These are phyloP conservation scores for Lomentospora prolificans DNA, from an alignment of 2,329 filamentous ascomycete genomes.

Conservation along the genomic window DNA sequence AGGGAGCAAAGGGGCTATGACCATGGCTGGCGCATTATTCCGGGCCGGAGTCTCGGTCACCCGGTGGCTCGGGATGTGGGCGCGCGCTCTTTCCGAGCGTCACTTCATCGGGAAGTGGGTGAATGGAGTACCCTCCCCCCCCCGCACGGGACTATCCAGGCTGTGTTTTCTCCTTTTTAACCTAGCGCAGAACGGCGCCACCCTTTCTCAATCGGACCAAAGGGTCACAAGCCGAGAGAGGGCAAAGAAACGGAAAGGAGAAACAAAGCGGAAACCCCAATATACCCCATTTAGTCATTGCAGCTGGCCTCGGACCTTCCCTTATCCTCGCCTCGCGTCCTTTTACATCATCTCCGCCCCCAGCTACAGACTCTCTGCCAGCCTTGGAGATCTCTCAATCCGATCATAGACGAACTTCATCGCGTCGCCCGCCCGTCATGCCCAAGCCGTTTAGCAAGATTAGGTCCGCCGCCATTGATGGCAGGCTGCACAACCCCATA, in stretches of 20 bases:
- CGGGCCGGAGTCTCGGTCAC: no score
- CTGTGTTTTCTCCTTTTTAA: not conserved
- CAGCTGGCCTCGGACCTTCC: not conserved
- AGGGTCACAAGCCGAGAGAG: no score
- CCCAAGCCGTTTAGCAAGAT: slow-evolving; percentile 20
- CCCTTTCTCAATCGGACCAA: not conserved
- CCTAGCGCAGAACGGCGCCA: no score
- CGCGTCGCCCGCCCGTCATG: slow-evolving; percentile 14
- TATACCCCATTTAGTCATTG: not conserved
- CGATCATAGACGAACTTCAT: not conserved
- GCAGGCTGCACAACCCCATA: slow-evolving; percentile 31
- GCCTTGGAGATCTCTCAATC: not conserved
- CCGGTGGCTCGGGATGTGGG: slow-evolving; percentile 10
- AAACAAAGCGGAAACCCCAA: not conserved
- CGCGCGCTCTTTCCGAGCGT: slow-evolving; percentile 8
- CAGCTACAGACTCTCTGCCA: no score
- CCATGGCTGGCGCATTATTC: no score
- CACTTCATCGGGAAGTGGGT: not conserved
- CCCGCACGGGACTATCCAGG: not conserved
- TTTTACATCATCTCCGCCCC: not conserved
- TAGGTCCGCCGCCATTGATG: slow-evolving; percentile 31
- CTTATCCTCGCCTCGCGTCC: not conserved
- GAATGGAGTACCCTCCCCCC: not conserved
- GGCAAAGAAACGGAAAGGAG: not conserved
- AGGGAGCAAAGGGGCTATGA: no score